These are phyloP conservation scores for Monilinia aucupariae DNA, from an alignment of 2,329 filamentous ascomycete genomes.

Conservation along the genomic window DNA sequence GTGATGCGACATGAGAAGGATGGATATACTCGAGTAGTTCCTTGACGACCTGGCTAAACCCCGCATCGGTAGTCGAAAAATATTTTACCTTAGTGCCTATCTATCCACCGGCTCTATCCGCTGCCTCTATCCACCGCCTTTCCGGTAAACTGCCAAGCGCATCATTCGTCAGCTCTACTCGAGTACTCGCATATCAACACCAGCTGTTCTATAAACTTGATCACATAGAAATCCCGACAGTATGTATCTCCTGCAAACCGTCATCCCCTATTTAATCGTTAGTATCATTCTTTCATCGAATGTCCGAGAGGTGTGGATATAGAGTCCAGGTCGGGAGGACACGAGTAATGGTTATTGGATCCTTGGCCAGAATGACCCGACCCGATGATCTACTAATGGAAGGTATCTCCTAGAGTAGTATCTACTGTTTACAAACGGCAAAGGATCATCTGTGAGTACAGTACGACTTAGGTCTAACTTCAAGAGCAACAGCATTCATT, in stretches of 20 bases:
- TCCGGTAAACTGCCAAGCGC: background rate
- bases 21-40: slow-evolving; percentile 1
- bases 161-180: background rate
- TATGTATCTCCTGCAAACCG: background rate
- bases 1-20: background rate
- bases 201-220: too few species aligned
- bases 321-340: background rate
- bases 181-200: too few species aligned
- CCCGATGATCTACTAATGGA: slow-evolving; percentile 5
- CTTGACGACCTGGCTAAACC: background rate
- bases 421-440: background rate
- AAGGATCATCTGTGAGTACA: slow-evolving; percentile 2
- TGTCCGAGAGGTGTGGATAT: background rate
- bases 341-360: too few species aligned
- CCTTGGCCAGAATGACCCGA: background rate
- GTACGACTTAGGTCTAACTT: background rate
- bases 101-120: too few species aligned
- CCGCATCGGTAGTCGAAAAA: background rate
- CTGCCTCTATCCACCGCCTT: background rate
- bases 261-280: background rate
- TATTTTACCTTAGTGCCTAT: background rate
- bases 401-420: too few species aligned
- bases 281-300: background rate
- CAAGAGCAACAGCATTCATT: background rate
- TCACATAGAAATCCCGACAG: too few species aligned